These are phyloP conservation scores for Xerocomellus chrysenteron DNA, from an alignment of 768 basidiomycete genomes.

Conservation along the genomic window DNA sequence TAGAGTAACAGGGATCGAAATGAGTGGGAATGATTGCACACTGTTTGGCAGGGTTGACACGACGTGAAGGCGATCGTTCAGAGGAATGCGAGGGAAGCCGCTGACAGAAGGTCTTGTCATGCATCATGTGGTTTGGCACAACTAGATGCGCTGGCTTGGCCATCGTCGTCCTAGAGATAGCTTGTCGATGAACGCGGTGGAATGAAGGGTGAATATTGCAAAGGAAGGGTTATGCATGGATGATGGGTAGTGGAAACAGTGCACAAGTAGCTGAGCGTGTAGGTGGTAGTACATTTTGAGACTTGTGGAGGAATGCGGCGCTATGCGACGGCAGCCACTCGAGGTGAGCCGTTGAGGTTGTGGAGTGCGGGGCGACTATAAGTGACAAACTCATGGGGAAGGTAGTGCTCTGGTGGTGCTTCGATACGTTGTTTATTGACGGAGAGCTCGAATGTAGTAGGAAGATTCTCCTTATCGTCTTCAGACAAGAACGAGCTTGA, in stretches of 20 bases:
- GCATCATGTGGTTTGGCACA: slow-evolving; percentile 23
- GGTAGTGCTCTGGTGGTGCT: slow-evolving; percentile 68
- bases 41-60: slow-evolving; percentile 26
- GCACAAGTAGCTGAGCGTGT: slow-evolving; percentile 62
- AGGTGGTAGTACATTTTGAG: slow-evolving; percentile 78
- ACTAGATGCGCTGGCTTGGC: slow-evolving; percentile 12
- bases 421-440: slow-evolving; percentile 71
- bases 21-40: slow-evolving; percentile 43
- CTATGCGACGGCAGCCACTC: slow-evolving; percentile 57
- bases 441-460: slow-evolving; percentile 67
- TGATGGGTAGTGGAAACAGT: slow-evolving; percentile 63
- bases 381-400: slow-evolving; percentile 78
- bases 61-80: slow-evolving; percentile 11
- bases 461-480: slow-evolving; percentile 81
- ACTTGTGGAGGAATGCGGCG: slow-evolving; percentile 41
- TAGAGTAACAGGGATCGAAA: slow-evolving; percentile 46
- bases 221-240: slow-evolving; percentile 61
- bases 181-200: slow-evolving; percentile 49
- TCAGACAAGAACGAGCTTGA: slow-evolving; percentile 62
- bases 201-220: slow-evolving; percentile 58
- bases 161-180: slow-evolving; percentile 37
- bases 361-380: slow-evolving; percentile 79
- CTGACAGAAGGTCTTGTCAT: slow-evolving; percentile 6
- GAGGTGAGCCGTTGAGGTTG: slow-evolving; percentile 68
- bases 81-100: slow-evolving; percentile 10